phyloP scores from a whole-genome alignment of 441 rosid genomes.

The Pelargonium australe region DNA sequence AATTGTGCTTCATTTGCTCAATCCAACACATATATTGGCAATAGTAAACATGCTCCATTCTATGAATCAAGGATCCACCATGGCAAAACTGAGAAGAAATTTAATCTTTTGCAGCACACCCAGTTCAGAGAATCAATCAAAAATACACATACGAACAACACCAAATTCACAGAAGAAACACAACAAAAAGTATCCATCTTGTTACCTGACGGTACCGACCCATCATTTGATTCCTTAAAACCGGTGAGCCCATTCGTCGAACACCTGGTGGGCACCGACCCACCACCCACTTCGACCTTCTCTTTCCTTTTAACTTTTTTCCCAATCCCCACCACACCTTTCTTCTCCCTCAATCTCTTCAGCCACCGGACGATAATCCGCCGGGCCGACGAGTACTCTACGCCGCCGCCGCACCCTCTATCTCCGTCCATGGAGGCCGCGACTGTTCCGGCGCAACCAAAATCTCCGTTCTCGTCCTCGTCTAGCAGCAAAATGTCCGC shows the following conservation, averaged over 20 bases:
- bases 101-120: not conserved
- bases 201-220: conserved; percentile 14
- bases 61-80: not conserved
- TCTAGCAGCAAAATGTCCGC: not conserved
- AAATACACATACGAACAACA: not conserved
- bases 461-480: not conserved
- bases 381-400: not conserved
- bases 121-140: not conserved
- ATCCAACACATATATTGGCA: too few relatives aligned
- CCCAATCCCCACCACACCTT: conserved; percentile 8
- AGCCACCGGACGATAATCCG: not conserved
- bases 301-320: conserved; percentile 3
- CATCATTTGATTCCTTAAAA: not conserved
- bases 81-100: too few relatives aligned
- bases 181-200: not conserved
- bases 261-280: conserved; percentile 9
- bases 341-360: not conserved
- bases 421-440: not conserved
- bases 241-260: conserved; percentile 15
- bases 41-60: not conserved
- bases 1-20: too few relatives aligned
- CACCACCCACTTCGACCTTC: not conserved
- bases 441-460: not conserved
- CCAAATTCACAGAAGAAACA: not conserved
- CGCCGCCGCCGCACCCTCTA: not conserved